Evolutionary conservation across 345 rosid genomes (phyloP), one percentile per base, ranked within the genome.

Genomic region (Acer yangbiense): DNA sequence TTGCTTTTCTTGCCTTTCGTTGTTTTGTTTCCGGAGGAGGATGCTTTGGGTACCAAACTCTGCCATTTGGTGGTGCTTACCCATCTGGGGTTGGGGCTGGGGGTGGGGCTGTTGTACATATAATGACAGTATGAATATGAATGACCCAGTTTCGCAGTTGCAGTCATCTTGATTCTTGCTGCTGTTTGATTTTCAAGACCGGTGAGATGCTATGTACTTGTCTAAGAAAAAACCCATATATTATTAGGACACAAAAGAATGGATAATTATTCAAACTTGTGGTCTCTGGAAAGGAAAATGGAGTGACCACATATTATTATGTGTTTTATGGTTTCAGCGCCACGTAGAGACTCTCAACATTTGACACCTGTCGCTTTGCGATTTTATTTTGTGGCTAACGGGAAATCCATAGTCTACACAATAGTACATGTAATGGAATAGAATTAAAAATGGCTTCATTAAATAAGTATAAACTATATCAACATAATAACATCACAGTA

Each of bases 21-120:
- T 25, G 77, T 73, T 29, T 76, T 78, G 66, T 72, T 6, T 39
- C 78, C 79, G 65, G 82, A 73, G 77, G 88, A 67, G 52, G 87
- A 65, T n/a, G 90, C 88, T 6, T 81, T 83, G 35, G 85, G 78
- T 70, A 86, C 62, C 20, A 81, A 16, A 65, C 64, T 0, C 13
- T 39, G 57, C 81, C 81, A 79, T 62, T 77, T 46, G 50, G 13
- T 64, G 20, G 25, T 9, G 58, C 58, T 54, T 14, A 20, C 68
- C 76, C 83, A 76, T 54, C 55, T 14, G 61, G 68, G 50, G 55
- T 52, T 66, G 32, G 32, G 32, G 32, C 0, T 67, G 60, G 46
- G 46, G 46, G 2, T 43, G 60, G 68, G 48, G 55, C 70, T 66
- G 67, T 60, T 66, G 58, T 27, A 41, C 32, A 27, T 9, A 23